A percentile compares a stretch with the other conserved stretches of the same genome.
Evolutionary conservation across 257 asterid species (phyloP).

Genomic region (Solanum pennellii): DNA sequence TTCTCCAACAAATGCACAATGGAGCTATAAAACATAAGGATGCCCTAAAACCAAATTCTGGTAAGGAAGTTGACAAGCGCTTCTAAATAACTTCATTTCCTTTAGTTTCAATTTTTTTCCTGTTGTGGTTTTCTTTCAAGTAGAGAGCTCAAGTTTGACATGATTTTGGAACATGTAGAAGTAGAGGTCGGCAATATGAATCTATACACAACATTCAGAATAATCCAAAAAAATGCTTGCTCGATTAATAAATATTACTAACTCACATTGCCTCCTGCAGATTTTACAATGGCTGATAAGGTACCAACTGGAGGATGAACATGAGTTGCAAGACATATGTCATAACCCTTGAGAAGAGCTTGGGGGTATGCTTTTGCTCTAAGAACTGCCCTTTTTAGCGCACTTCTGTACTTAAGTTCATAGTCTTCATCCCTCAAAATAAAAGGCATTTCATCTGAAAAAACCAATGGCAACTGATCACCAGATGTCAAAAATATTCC

Average conservation of each 20-base stretch:
- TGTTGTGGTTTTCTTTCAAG: not conserved
- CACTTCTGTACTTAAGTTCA: conserved; percentile 34
- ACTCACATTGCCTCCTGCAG: conserved; percentile 92
- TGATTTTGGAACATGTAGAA: not conserved
- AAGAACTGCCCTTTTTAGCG: conserved; percentile 50
- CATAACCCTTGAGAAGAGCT: conserved; percentile 60
- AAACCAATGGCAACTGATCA: not conserved
- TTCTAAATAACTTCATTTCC: not conserved
- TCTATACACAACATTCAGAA: not conserved
- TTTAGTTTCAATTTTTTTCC: not conserved
- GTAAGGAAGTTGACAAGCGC: not conserved
- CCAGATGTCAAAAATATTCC: not conserved
- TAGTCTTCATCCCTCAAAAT: conserved; percentile 64
- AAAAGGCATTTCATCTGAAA: conserved; percentile 66
- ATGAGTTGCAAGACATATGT: conserved; percentile 59
- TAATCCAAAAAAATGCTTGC: not conserved
- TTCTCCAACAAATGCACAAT: not conserved
- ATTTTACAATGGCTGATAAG: conserved; percentile 45
- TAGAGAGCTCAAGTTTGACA: not conserved
- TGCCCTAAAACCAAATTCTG: not conserved
- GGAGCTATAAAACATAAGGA: not conserved
- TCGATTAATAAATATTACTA: not conserved
- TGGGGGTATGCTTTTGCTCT: conserved; percentile 47
- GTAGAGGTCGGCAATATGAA: not conserved
- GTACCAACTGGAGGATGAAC: conserved; percentile 54